A percentile compares a stretch with the other conserved stretches of the same genome.
Conservation (phyloP, 2,329 filamentous ascomycete genomes). For the Colletotrichum scovillei region DNA sequence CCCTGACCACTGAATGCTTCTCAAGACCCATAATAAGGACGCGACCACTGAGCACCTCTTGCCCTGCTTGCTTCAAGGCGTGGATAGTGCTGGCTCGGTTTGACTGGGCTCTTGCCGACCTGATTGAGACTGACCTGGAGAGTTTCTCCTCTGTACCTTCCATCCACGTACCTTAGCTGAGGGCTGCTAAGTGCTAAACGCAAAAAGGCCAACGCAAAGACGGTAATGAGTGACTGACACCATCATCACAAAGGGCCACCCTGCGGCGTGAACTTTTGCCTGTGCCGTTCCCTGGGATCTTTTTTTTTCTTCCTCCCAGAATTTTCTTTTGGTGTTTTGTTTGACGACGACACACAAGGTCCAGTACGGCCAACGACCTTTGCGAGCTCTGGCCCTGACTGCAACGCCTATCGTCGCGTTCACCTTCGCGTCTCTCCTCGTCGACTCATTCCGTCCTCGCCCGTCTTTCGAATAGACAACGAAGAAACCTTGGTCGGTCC, state of each 20-base stretch:
- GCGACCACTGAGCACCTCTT: background rate
- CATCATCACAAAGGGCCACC: constrained; percentile 36
- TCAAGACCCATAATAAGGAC: constrained; percentile 20
- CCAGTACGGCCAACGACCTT: constrained; percentile 21
- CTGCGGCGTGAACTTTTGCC: constrained; percentile 34
- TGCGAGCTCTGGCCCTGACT: constrained; percentile 20
- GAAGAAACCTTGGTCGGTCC: background rate
- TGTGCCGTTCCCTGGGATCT: constrained; percentile 12
- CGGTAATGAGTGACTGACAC: constrained; percentile 30
- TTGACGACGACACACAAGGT: constrained; percentile 25
- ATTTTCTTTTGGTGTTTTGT: constrained; percentile 13
- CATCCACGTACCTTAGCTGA: constrained; percentile 1
- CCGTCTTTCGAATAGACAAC: constrained; percentile 5
- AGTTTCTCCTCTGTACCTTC: background rate
- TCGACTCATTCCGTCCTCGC: constrained; percentile 11
- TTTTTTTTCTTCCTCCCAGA: background rate
- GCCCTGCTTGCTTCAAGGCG: constrained; percentile 1
- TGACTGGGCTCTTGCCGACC: constrained; percentile 6
- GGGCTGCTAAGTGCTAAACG: constrained; percentile 15
- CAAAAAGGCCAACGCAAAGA: constrained; percentile 17
- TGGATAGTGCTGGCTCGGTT: background rate
- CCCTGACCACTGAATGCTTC: constrained; percentile 7
- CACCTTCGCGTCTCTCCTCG: constrained; percentile 6
- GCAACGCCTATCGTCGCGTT: constrained; percentile 1
- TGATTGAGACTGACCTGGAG: background rate